Evolutionary conservation across 1,139 yeast genomes (phyloP).

Genomic region (Ogataea hybrid): DNA sequence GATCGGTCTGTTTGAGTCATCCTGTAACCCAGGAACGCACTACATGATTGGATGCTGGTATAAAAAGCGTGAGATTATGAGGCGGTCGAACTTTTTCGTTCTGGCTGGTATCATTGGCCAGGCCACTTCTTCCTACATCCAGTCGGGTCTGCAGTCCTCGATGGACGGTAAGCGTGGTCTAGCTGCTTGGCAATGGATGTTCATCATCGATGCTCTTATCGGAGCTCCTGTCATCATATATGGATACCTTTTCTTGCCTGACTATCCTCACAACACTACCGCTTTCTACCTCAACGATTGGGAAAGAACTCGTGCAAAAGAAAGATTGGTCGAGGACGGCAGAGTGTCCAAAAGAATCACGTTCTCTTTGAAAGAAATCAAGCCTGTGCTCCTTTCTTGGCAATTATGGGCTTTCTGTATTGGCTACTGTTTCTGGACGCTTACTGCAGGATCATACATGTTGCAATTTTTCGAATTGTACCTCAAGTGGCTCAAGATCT

Average conservation of each 20-base stretch:
- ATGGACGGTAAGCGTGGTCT: slow-evolving; percentile 35
- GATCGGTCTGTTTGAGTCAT: slow-evolving; percentile 36
- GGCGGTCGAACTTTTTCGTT: slow-evolving; percentile 32
- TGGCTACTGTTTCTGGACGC: slow-evolving; percentile 24
- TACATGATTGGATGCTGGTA: slow-evolving; percentile 34
- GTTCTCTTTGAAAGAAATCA: slow-evolving; percentile 12
- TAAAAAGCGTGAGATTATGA: slow-evolving; percentile 31
- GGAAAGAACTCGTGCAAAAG: slow-evolving; percentile 16
- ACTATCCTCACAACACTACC: slow-evolving; percentile 27
- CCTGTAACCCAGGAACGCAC: slow-evolving; percentile 32
- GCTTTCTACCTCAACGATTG: slow-evolving; percentile 17
- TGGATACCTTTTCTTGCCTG: slow-evolving; percentile 33
- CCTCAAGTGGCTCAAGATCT: slow-evolving; percentile 19
- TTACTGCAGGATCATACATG: slow-evolving; percentile 25
- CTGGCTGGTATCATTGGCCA: slow-evolving; percentile 35
- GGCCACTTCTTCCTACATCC: slow-evolving; percentile 41
- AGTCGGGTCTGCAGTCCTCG: slow-evolving; percentile 31
- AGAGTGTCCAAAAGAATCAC: slow-evolving; percentile 13
- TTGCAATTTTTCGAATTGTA: slow-evolving; percentile 25
- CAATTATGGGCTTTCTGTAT: slow-evolving; percentile 21
- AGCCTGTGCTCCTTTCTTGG: slow-evolving; percentile 19
- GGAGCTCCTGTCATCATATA: slow-evolving; percentile 34
- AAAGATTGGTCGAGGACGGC: slow-evolving; percentile 19
- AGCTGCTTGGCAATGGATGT: slow-evolving; percentile 39
- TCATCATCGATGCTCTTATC: slow-evolving; percentile 36